phyloP scores from a whole-genome alignment of 2,329 filamentous ascomycete species.

The Venturia carpophila region DNA sequence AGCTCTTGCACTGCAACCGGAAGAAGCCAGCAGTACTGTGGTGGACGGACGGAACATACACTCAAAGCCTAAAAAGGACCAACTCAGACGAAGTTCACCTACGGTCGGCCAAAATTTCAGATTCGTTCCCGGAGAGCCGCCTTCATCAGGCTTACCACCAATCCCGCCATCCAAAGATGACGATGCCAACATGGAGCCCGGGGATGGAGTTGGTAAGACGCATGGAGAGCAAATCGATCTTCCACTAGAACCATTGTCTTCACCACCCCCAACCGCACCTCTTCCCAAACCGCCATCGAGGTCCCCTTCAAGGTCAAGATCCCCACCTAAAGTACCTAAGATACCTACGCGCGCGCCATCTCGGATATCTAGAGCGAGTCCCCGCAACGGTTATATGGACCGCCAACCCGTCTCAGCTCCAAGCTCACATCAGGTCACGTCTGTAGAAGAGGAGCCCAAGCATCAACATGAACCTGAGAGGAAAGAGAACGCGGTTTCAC shows the following conservation, averaged over 20 bases:
- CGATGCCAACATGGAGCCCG: not conserved
- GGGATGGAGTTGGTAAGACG: not conserved
- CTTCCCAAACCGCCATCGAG: constrained; percentile 11
- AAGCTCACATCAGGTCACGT: not conserved
- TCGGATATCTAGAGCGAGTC: not conserved
- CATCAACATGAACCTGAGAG: not conserved
- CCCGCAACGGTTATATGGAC: not conserved
- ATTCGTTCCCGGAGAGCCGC: constrained; percentile 16
- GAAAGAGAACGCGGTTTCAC: not conserved
- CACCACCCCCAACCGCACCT: constrained; percentile 8
- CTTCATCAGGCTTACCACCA: not conserved
- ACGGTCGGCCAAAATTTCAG: constrained; percentile 18
- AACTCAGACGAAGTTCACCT: constrained; percentile 18
- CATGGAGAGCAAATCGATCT: too few relatives aligned
- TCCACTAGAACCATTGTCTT: not conserved
- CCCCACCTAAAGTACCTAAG: not conserved
- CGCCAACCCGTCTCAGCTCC: not conserved
- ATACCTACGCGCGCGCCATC: not conserved
- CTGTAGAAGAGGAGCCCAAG: not conserved
- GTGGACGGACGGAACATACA: constrained; percentile 1
- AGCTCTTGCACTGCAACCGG: constrained; percentile 13
- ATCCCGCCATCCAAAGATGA: not conserved
- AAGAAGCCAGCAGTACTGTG: constrained; percentile 4
- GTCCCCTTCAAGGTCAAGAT: constrained; percentile 14
- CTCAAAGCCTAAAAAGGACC: constrained; percentile 10